Evolutionary conservation across 1,139 yeast species (phyloP), one percentile per base, ranked within the genome.

Genomic region (Groenewaldozyma auringiensis): DNA sequence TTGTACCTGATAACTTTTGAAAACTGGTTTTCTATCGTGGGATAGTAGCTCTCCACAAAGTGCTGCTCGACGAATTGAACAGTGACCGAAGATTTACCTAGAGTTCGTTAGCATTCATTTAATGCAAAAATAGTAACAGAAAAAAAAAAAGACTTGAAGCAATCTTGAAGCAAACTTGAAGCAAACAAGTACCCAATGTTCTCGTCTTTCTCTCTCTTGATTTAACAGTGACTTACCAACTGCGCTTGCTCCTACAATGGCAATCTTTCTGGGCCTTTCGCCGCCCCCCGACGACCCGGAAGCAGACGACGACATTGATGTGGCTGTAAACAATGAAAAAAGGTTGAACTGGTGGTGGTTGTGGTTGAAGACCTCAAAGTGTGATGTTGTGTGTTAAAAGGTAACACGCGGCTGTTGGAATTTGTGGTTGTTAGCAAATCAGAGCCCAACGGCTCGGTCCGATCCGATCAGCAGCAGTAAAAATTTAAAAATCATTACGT

Each of bases 11-110:
- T 75, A 37, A 76, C 72, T 63, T 85, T 86, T 58, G 82, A 76
- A 66, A 85, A 86, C 65, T 87, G 94, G 67, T 87, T 88, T 63
- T 87, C 95, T 52, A 87, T 86, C 3, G 96, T 88, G 25, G 96
- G 96, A 62, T 87, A 88, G 67, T 88, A 88, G 33, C 85, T 76
- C 63, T 87, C 96, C 35, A 85, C 86, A 63, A 87, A 88, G 59
- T 85, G 94, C 58, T 83, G 83, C 61, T 88, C 96, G 11, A 84
- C 94, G 62, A 81, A 88, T 57, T 88, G 81, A 14, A 86, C 92
- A 1, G 89, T 83, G 69, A 88, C 73, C 4, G 95, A 82, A 31
- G 94, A 83, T 64, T 87, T 87, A 3, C 82, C 79, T 46, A 9
- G 71, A 34, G 25, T 41, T 29, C n/a, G n/a, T n/a, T n/a, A n/a